These are phyloP conservation scores for Forsythia suspensa DNA, from an alignment of 257 asterid genomes.

Conservation along the genomic window DNA sequence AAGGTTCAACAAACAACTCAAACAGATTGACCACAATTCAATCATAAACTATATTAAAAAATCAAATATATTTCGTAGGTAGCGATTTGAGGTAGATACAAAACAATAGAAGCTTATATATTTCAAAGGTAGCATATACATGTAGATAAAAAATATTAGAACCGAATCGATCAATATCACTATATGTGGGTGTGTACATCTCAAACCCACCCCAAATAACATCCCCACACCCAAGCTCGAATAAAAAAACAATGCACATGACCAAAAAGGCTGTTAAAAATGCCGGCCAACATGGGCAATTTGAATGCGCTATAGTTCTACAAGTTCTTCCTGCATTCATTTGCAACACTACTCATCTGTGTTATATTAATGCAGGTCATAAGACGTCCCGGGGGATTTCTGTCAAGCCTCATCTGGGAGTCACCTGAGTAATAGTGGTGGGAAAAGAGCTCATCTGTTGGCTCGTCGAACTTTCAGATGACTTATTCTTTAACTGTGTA, in stretches of 20 bases:
- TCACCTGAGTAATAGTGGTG: conserved; percentile 55
- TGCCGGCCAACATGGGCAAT: conserved; percentile 5
- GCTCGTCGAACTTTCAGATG: conserved; percentile 55
- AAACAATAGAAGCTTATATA: neutral
- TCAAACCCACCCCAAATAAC: conserved; percentile 1
- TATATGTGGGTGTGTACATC: neutral
- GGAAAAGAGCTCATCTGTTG: conserved; percentile 56
- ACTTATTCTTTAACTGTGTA: conserved; percentile 40
- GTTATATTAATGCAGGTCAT: neutral
- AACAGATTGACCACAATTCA: neutral
- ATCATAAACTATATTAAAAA: neutral
- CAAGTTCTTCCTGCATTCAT: conserved; percentile 3
- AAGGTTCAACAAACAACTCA: neutral
- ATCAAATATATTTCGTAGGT: no score
- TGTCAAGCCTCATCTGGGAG: conserved; percentile 54
- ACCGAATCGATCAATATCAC: neutral
- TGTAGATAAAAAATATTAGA: conserved; percentile 8
- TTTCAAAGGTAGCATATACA: neutral
- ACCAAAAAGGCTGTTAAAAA: neutral
- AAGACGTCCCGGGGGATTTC: neutral
- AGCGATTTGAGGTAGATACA: neutral
- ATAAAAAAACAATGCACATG: neutral
- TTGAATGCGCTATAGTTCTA: neutral
- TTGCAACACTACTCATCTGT: neutral
- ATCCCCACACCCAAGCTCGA: neutral